phyloP scores from a whole-genome alignment of 2,329 filamentous ascomycete species.

The Huntiella abstrusa region DNA sequence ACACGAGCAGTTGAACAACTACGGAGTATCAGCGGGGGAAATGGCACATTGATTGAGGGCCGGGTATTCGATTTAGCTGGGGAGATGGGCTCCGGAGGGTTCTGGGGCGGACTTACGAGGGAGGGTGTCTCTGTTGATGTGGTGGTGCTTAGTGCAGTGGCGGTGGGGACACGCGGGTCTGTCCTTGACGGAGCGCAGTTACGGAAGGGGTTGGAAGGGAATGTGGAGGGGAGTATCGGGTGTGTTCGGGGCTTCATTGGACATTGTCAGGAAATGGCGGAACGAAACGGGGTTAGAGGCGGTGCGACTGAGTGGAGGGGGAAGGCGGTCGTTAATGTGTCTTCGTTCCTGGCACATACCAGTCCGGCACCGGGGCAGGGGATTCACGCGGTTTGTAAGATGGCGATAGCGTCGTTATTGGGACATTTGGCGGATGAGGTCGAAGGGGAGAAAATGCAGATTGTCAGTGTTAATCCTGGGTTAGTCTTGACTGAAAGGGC shows the following conservation, averaged over 20 bases:
- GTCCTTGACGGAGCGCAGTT: slow-evolving; percentile 11
- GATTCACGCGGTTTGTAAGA: slow-evolving; percentile 19
- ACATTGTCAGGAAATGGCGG: slow-evolving; percentile 2
- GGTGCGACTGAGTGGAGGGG: slow-evolving; percentile 10
- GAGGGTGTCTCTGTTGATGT: slow-evolving; percentile 15
- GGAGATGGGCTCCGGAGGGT: slow-evolving; percentile 12
- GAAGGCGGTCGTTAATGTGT: slow-evolving; percentile 15
- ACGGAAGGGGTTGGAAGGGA: background rate
- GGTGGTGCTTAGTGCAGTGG: slow-evolving; percentile 16
- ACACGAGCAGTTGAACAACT: slow-evolving; percentile 14
- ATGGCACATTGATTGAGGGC: slow-evolving; percentile 12
- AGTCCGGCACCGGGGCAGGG: background rate
- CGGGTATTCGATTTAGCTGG: slow-evolving; percentile 15
- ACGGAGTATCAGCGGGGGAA: background rate
- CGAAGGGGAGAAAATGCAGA: slow-evolving; percentile 14
- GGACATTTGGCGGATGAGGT: slow-evolving; percentile 22
- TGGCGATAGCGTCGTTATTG: slow-evolving; percentile 18
- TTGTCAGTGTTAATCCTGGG: slow-evolving; percentile 16
- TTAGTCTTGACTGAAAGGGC: slow-evolving; percentile 16
- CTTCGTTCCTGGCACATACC: slow-evolving; percentile 6
- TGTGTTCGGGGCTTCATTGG: slow-evolving; percentile 3
- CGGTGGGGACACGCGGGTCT: background rate
- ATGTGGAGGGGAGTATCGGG: slow-evolving; percentile 10
- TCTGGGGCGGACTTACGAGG: slow-evolving; percentile 16
- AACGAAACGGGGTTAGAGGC: background rate